Conservation (phyloP, 169 alveolate genomes). For the Babesia ovata region DNA sequence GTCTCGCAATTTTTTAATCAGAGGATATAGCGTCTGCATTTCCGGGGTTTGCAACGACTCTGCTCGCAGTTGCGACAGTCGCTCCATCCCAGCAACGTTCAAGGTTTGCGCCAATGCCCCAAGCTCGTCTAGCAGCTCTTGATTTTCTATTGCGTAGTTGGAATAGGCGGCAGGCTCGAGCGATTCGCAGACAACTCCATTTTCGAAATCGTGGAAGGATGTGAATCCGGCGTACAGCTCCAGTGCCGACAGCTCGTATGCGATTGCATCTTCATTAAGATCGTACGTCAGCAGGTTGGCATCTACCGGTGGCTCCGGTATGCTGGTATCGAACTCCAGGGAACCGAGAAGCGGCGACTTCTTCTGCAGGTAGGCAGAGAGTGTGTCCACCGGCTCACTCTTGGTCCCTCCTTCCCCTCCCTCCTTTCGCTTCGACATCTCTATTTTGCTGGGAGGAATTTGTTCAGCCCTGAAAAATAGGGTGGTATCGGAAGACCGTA, state of each 20-base stretch:
- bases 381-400: slow-evolving; percentile 31
- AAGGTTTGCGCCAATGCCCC: not conserved
- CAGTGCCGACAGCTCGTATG: slow-evolving; percentile 45
- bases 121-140: slow-evolving; percentile 17
- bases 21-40: slow-evolving; percentile 2
- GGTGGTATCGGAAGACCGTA: no score
- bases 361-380: slow-evolving; percentile 58
- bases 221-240: slow-evolving; percentile 52
- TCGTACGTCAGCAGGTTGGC: slow-evolving; percentile 47
- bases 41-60: slow-evolving; percentile 26
- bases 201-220: slow-evolving; percentile 45
- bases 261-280: slow-evolving; percentile 29
- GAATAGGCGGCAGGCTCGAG: slow-evolving; percentile 17
- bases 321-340: slow-evolving; percentile 53
- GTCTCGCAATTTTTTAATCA: slow-evolving; percentile 3
- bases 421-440: slow-evolving; percentile 47
- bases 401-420: slow-evolving; percentile 9
- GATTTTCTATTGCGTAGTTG: slow-evolving; percentile 29
- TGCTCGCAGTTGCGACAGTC: slow-evolving; percentile 1
- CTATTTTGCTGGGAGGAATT: not conserved
- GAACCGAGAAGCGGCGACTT: slow-evolving; percentile 66
- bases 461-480: not conserved
- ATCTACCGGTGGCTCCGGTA: slow-evolving; percentile 67
- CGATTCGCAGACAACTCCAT: slow-evolving; percentile 25
- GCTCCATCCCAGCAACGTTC: not conserved